Evolutionary conservation across 148 eudicot species (phyloP).

Genomic region (Tetragonia tetragonoides): DNA sequence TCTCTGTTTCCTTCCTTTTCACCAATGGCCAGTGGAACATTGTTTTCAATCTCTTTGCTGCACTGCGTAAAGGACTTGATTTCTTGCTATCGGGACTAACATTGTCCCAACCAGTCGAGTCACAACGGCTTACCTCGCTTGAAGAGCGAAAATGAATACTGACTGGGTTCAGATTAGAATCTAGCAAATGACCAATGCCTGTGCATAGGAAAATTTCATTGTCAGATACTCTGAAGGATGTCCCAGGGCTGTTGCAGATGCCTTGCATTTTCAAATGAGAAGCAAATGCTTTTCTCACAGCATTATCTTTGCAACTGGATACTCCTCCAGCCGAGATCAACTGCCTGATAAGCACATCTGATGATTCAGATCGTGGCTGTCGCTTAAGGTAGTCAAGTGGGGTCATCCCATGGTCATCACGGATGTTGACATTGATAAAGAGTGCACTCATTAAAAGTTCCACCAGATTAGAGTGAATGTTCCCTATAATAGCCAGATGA

Average conservation of each 20-base stretch:
- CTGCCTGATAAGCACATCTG: conserved; percentile 61
- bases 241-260: conserved; percentile 75
- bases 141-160: conserved; percentile 30
- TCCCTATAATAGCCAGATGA: conserved; percentile 72
- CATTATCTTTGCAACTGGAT: conserved; percentile 61
- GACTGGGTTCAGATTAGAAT: conserved; percentile 18
- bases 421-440: conserved; percentile 55
- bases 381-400: conserved; percentile 90
- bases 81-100: conserved; percentile 32
- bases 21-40: conserved; percentile 65
- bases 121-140: conserved; percentile 40
- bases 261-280: conserved; percentile 75
- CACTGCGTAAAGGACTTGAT: conserved; percentile 32
- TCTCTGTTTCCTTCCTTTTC: conserved; percentile 33
- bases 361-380: conserved; percentile 66
- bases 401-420: conserved; percentile 68
- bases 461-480: conserved; percentile 66
- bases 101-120: conserved; percentile 28
- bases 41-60: conserved; percentile 55
- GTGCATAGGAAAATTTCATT: conserved; percentile 58
- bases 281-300: conserved; percentile 66
- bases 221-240: conserved; percentile 70
- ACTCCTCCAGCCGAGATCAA: conserved; percentile 87
- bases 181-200: conserved; percentile 46
- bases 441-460: conserved; percentile 65